These are phyloP conservation scores for Avena eriantha DNA, from an alignment of 176 grass and related monocot genomes.

Conservation along the genomic window DNA sequence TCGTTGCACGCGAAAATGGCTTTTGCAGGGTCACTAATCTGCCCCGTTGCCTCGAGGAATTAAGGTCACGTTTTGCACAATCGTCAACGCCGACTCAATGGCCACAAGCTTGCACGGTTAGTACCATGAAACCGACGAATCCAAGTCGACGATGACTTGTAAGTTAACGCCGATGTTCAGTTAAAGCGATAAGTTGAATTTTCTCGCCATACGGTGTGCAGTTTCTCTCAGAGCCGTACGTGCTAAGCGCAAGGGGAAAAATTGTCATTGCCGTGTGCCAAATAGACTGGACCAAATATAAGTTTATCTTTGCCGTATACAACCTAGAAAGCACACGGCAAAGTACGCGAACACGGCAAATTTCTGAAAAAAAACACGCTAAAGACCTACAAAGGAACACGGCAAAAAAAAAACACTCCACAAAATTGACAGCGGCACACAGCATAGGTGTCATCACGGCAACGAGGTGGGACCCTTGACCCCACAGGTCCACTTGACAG, in stretches of 20 bases:
- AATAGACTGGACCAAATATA: too few relatives aligned
- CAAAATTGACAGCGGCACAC: too few relatives aligned
- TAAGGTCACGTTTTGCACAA: background rate
- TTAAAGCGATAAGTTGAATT: background rate
- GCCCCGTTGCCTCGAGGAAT: background rate
- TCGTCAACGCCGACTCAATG: background rate
- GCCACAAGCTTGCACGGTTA: background rate
- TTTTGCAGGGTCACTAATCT: conserved; percentile 6
- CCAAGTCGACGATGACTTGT: background rate
- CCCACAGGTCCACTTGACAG: too few relatives aligned
- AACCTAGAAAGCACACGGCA: too few relatives aligned
- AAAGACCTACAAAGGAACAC: too few relatives aligned
- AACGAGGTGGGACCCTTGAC: too few relatives aligned
- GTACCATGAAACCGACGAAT: background rate
- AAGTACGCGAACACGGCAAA: too few relatives aligned
- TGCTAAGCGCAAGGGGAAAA: background rate
- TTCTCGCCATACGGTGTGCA: background rate
- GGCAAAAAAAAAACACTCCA: too few relatives aligned
- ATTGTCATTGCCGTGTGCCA: too few relatives aligned
- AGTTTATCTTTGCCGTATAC: too few relatives aligned
- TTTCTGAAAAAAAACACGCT: too few relatives aligned
- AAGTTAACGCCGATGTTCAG: background rate
- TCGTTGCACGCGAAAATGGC: background rate
- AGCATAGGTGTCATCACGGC: too few relatives aligned
- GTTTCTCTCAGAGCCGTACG: background rate